phyloP scores from a whole-genome alignment of 2,329 filamentous ascomycete species.

The Diaporthe capsici region DNA sequence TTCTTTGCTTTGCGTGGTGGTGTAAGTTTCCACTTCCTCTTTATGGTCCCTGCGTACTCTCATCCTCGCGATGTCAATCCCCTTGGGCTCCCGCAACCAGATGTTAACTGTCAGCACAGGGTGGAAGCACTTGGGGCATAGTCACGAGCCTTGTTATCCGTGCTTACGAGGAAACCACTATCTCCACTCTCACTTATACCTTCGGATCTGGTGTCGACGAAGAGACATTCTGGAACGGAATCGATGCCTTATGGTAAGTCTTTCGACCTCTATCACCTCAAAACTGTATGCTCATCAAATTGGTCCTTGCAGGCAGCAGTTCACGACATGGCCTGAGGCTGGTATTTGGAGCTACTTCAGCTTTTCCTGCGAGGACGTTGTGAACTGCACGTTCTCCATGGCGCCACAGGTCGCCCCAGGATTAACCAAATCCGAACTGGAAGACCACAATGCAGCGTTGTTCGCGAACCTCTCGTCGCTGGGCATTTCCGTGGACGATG shows the following conservation, averaged over 20 bases:
- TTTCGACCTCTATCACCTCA: rapidly evolving
- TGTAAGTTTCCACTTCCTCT: background rate
- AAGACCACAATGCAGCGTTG: conserved; percentile 37
- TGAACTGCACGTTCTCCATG: conserved; percentile 37
- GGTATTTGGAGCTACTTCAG: conserved; percentile 23
- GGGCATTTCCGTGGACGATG: conserved; percentile 48
- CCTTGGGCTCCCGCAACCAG: background rate
- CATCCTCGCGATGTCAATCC: background rate
- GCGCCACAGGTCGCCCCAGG: conserved; percentile 38
- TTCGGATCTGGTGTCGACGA: conserved; percentile 60
- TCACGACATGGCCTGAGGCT: conserved; percentile 38
- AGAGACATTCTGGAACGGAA: conserved; percentile 54
- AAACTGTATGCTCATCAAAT: background rate
- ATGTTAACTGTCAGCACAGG: conserved; percentile 39
- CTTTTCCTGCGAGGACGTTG: background rate
- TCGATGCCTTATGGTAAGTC: conserved; percentile 40
- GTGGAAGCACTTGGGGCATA: conserved; percentile 56
- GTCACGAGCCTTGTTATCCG: conserved; percentile 50
- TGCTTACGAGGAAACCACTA: conserved; percentile 45
- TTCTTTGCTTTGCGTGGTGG: conserved; percentile 66
- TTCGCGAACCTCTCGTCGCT: conserved; percentile 62
- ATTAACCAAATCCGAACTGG: conserved; percentile 25
- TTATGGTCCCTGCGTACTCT: background rate
- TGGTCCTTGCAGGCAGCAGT: background rate
- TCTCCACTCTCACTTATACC: conserved; percentile 45